A percentile compares a stretch with the other conserved stretches of the same genome.
phyloP scores from a whole-genome alignment of 441 rosid species.

The Sinapis alba region DNA sequence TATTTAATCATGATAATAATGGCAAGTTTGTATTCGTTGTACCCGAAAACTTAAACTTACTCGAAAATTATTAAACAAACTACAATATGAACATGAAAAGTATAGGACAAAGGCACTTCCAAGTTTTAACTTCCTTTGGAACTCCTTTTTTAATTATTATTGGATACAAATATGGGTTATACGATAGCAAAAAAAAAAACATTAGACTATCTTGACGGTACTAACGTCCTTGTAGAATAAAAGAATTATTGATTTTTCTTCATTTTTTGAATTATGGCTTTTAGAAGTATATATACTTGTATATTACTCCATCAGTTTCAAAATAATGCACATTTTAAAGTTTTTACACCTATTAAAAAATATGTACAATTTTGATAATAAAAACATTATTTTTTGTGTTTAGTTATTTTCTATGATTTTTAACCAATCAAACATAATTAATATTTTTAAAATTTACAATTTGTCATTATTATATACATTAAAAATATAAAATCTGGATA shows the following conservation, averaged over 20 bases:
- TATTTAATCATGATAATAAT: constrained; percentile 16
- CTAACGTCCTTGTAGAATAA: constrained; percentile 2
- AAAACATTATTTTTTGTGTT: too few relatives aligned
- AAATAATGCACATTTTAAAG: too few relatives aligned
- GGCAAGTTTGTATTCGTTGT: constrained; percentile 25
- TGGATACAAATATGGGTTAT: constrained; percentile 1
- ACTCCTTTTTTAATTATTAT: constrained; percentile 11
- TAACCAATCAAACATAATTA: too few relatives aligned
- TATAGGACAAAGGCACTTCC: constrained; percentile 16
- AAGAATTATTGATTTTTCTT: not conserved
- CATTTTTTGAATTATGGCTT: not conserved
- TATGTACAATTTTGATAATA: too few relatives aligned
- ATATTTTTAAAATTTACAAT: too few relatives aligned
- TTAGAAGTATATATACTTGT: not conserved
- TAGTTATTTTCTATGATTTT: too few relatives aligned
- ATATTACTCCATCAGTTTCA: too few relatives aligned
- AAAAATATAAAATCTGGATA: too few relatives aligned
- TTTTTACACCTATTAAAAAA: too few relatives aligned
- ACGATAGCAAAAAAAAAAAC: too few relatives aligned
- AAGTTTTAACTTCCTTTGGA: not conserved
- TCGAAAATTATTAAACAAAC: not conserved
- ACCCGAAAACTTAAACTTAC: not conserved
- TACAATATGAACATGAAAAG: constrained; percentile 23
- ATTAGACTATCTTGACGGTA: not conserved
- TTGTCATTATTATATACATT: too few relatives aligned